A percentile compares a stretch with the other conserved stretches of the same genome.
Evolutionary conservation across 495 filamentous ascomycete genomes (phyloP).

Genomic region (Sordaria brevicollis): DNA sequence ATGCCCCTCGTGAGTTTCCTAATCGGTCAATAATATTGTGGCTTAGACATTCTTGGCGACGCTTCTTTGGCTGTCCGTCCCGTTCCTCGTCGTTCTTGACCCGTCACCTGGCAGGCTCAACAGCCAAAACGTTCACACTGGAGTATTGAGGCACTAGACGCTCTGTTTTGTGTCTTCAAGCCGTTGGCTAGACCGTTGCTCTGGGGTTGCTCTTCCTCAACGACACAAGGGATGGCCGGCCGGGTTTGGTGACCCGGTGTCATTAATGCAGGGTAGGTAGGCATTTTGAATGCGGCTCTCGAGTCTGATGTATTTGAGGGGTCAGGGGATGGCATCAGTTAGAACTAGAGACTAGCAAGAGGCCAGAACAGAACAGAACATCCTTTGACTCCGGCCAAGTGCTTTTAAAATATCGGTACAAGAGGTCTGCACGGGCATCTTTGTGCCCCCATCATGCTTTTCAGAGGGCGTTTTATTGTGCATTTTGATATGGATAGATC

Average conservation of each 20-base stretch:
- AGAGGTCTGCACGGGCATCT: neutral
- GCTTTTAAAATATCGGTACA: neutral
- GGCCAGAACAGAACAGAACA: neutral
- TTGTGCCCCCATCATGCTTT: neutral
- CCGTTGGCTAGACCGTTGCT: neutral
- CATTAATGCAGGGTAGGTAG: no score
- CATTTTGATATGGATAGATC: neutral
- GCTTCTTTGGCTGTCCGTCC: neutral
- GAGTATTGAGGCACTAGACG: no score
- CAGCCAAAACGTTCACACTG: neutral
- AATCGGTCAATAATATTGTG: neutral
- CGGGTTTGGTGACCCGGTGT: neutral
- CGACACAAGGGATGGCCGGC: neutral
- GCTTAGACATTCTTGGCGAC: neutral
- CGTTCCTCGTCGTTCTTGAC: neutral
- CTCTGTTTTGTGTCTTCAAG: neutral
- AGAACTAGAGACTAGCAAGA: no score
- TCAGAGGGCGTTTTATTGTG: neutral
- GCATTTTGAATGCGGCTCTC: neutral
- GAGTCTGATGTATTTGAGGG: neutral
- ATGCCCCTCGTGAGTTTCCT: neutral
- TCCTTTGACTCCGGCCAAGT: neutral
- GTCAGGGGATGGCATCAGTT: no score
- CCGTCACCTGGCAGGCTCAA: neutral
- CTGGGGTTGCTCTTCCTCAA: neutral